Percentiles rank a stretch among this genome's conserved stretches.
phyloP scores from a whole-genome alignment of 176 grass and related monocot genomes.

The Carex myosuroides region DNA sequence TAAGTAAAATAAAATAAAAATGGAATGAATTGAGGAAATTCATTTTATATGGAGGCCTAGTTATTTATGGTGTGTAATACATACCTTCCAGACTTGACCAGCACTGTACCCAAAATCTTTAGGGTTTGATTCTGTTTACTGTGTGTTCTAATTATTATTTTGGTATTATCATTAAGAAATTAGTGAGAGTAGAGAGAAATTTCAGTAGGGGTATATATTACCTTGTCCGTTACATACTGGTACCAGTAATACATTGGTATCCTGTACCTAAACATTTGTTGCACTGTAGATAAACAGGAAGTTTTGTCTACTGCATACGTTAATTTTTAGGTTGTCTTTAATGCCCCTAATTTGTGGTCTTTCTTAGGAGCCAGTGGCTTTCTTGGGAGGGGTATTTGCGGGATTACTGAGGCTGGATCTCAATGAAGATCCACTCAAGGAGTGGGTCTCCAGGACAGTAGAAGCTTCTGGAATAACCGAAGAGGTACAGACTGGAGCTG shows the following conservation, averaged over 20 bases:
- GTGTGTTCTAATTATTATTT: neutral
- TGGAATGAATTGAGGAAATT: neutral
- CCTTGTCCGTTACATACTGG: neutral
- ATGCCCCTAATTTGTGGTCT: neutral
- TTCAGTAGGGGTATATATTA: neutral
- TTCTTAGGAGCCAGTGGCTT: constrained; percentile 88
- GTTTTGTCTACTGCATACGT: neutral
- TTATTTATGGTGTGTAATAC: neutral
- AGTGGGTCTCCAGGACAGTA: constrained; percentile 70
- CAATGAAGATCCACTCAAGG: constrained; percentile 93
- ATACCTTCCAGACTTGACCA: neutral
- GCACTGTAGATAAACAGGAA: neutral
- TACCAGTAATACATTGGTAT: neutral
- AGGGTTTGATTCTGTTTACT: neutral
- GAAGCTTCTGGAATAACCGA: constrained; percentile 70
- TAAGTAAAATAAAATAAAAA: neutral
- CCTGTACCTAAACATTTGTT: neutral
- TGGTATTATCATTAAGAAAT: neutral
- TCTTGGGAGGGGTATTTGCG: constrained; percentile 87
- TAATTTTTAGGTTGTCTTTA: neutral
- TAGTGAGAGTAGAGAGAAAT: neutral
- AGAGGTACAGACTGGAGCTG: constrained; percentile 16
- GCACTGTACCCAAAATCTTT: neutral
- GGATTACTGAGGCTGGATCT: constrained; percentile 88
- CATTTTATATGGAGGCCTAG: neutral